Conservation (phyloP, 306 rosid species). For the Potentilla sterilis region DNA sequence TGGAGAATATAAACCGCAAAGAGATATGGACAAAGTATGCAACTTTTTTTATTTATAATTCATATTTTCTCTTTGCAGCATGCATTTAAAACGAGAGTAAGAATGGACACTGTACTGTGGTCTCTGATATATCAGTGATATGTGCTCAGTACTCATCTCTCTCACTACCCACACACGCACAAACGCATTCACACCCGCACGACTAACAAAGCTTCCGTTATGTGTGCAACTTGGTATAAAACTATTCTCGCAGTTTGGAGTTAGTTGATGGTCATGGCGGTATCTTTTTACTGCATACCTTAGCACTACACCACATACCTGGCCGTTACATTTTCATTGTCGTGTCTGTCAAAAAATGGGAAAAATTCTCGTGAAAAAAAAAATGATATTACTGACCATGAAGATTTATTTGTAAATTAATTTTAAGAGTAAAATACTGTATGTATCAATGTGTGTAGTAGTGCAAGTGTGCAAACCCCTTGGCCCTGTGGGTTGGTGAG, state of each 20-base stretch:
- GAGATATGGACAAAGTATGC: constrained; percentile 26
- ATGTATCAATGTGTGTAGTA: no score
- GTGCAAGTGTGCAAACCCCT: no score
- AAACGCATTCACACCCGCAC: constrained; percentile 15
- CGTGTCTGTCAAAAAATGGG: no score
- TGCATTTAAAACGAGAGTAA: constrained; percentile 52
- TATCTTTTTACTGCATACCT: background rate
- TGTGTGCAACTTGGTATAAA: constrained; percentile 11
- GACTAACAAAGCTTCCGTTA: constrained; percentile 36
- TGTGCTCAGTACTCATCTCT: background rate
- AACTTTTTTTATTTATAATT: constrained; percentile 18
- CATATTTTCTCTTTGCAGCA: constrained; percentile 13
- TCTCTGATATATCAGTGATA: constrained; percentile 25
- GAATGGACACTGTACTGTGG: constrained; percentile 26
- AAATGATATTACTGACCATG: no score
- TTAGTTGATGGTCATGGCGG: constrained; percentile 3
- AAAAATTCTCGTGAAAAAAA: no score
- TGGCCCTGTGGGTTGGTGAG: no score
- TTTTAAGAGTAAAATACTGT: no score
- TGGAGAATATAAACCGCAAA: constrained; percentile 35
- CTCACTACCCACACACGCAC: constrained; percentile 22
- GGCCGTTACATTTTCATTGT: no score
- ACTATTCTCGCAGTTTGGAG: constrained; percentile 5
- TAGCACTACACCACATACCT: no score
- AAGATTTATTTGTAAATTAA: no score